A percentile compares a stretch with the other conserved stretches of the same genome.
Conservation (phyloP, 2,329 filamentous ascomycete genomes). For the Lanzia echinophila region DNA sequence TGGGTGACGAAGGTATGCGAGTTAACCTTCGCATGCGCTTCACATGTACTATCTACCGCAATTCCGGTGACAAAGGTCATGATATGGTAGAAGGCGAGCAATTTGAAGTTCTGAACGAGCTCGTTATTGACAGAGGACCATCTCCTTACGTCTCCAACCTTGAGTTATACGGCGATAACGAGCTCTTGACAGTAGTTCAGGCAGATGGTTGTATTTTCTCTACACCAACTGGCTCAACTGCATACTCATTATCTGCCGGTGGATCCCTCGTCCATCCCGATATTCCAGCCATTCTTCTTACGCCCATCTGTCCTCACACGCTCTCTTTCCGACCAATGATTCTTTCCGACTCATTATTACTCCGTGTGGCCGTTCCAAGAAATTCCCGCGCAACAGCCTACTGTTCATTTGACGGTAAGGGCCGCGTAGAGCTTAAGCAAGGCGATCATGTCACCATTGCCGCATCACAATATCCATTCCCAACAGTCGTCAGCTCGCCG, state of each 20-base stretch:
- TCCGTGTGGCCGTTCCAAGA: constrained; percentile 80
- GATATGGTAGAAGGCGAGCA: constrained; percentile 83
- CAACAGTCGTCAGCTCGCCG: constrained; percentile 82
- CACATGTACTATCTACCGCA: constrained; percentile 91
- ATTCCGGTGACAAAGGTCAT: constrained; percentile 51
- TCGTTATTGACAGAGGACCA: constrained; percentile 95
- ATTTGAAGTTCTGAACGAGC: constrained; percentile 96
- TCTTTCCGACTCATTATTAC: constrained; percentile 85
- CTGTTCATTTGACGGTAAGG: constrained; percentile 96
- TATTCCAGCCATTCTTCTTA: constrained; percentile 92
- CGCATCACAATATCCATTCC: constrained; percentile 93
- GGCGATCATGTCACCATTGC: constrained; percentile 96
- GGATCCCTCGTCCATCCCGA: constrained; percentile 94
- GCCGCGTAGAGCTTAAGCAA: constrained; percentile 83
- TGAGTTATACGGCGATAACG: constrained; percentile 91
- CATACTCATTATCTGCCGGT: constrained; percentile 92
- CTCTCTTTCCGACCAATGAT: constrained; percentile 98
- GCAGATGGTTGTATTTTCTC: constrained; percentile 97
- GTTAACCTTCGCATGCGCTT: constrained; percentile 98
- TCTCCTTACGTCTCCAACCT: constrained; percentile 96
- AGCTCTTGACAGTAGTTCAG: constrained; percentile 90
- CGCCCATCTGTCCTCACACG: constrained; percentile 95
- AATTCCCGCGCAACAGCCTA: constrained; percentile 88
- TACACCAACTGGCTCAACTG: constrained; percentile 89
- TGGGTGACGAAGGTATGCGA: constrained; percentile 93